These are phyloP conservation scores for Rhodocollybia butyracea DNA, from an alignment of 768 basidiomycete genomes.

Conservation along the genomic window DNA sequence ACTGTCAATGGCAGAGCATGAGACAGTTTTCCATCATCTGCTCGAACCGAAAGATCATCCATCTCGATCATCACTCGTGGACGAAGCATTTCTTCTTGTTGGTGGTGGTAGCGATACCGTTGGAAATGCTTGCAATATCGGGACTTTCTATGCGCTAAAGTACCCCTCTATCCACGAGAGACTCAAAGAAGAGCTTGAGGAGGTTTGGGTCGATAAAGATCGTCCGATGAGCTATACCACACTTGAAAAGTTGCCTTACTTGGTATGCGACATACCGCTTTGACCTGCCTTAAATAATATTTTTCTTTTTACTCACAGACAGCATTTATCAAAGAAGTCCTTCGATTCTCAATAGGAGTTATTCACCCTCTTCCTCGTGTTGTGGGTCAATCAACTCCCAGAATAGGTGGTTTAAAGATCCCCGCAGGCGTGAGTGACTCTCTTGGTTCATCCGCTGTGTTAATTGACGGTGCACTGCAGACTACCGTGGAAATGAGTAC, in stretches of 20 bases:
- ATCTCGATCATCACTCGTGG: conserved; percentile 17
- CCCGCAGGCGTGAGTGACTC: conserved; percentile 33
- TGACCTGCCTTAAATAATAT: neutral
- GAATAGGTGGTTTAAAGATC: conserved; percentile 31
- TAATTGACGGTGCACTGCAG: conserved; percentile 18
- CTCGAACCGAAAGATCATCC: conserved; percentile 11
- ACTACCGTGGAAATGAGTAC: conserved; percentile 39
- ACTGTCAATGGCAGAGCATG: conserved; percentile 12
- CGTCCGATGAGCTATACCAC: conserved; percentile 19
- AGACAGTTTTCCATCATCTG: conserved; percentile 20
- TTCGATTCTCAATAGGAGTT: conserved; percentile 42
- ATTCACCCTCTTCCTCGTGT: conserved; percentile 40
- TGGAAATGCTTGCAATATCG: conserved; percentile 34
- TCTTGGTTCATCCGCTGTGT: neutral
- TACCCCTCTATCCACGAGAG: conserved; percentile 22
- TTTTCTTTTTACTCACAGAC: conserved; percentile 30
- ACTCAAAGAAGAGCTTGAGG: conserved; percentile 31
- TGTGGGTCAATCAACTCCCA: conserved; percentile 30
- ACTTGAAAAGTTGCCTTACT: conserved; percentile 40
- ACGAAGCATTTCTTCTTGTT: conserved; percentile 35
- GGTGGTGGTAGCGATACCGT: conserved; percentile 37
- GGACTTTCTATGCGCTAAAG: conserved; percentile 34
- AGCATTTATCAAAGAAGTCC: conserved; percentile 45
- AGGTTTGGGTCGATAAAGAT: conserved; percentile 31
- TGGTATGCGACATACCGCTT: conserved; percentile 25